A percentile compares a stretch with the other conserved stretches of the same genome.
Evolutionary conservation across 2,329 filamentous ascomycete genomes (phyloP).

Genomic region (Sphaerulina musiva): DNA sequence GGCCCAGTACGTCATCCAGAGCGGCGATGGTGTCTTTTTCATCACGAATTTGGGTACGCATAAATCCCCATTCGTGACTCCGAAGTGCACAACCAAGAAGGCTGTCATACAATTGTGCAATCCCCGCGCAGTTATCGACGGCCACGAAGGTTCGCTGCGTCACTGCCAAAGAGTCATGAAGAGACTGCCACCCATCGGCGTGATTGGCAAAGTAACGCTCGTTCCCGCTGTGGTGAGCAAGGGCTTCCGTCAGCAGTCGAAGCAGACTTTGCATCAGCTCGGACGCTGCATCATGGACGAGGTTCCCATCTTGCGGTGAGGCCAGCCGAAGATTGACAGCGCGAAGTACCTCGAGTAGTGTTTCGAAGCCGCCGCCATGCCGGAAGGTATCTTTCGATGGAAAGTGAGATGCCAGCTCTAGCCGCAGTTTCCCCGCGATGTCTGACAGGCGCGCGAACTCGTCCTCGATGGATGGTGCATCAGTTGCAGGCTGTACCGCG

Average conservation of each 20-base stretch:
- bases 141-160: constrained; percentile 4
- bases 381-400: constrained; percentile 29
- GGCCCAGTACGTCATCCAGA: neutral
- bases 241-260: constrained; percentile 61
- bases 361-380: constrained; percentile 29
- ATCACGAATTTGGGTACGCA: neutral
- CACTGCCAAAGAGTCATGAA: constrained; percentile 66
- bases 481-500: constrained; percentile 6
- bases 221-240: constrained; percentile 78
- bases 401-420: constrained; percentile 16
- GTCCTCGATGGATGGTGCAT: constrained; percentile 14
- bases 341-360: constrained; percentile 20
- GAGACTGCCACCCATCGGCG: constrained; percentile 68
- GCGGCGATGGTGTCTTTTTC: neutral
- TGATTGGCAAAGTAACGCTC: constrained; percentile 74
- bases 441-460: constrained; percentile 15
- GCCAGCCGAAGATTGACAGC: constrained; percentile 11
- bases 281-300: neutral
- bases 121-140: neutral
- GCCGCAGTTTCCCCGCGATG: constrained; percentile 20
- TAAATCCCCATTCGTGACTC: neutral
- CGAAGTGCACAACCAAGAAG: constrained; percentile 16
- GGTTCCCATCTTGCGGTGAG: constrained; percentile 10
- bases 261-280: constrained; percentile 14
- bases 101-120: constrained; percentile 11